These are phyloP conservation scores for Cryomyces minteri DNA, from an alignment of 495 filamentous ascomycete genomes.

Conservation along the genomic window DNA sequence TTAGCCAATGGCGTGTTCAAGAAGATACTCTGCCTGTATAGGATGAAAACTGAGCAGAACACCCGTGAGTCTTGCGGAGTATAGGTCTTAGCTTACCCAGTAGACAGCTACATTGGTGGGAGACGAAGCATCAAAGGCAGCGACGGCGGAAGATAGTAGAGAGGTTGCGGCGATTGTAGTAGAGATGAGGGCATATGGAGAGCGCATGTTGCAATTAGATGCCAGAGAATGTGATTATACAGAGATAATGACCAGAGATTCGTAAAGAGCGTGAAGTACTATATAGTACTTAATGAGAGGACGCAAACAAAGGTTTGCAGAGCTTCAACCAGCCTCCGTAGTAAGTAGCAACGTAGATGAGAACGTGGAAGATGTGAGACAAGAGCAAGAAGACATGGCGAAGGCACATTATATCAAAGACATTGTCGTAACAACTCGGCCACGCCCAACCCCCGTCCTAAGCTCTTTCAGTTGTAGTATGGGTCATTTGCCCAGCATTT, in stretches of 20 bases:
- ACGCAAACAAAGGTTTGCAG: constrained; percentile 15
- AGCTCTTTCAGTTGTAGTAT: too few species aligned
- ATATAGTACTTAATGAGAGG: constrained; percentile 11
- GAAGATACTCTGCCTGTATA: not conserved
- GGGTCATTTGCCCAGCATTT: too few species aligned
- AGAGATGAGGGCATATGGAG: constrained; percentile 1
- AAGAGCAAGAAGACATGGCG: too few species aligned
- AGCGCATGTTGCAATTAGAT: constrained; percentile 7
- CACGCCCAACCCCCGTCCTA: too few species aligned
- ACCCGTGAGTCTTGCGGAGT: too few species aligned
- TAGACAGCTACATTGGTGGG: constrained; percentile 32
- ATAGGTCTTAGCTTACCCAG: constrained; percentile 20
- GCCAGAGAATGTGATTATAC: not conserved
- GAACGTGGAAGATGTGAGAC: not conserved
- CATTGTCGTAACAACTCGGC: too few species aligned
- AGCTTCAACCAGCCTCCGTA: not conserved
- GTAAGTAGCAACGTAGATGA: not conserved
- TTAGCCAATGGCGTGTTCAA: not conserved
- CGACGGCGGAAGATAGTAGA: constrained; percentile 4
- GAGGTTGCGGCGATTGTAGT: constrained; percentile 2
- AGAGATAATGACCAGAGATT: constrained; percentile 6
- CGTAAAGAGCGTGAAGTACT: constrained; percentile 9
- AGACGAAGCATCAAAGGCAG: constrained; percentile 12
- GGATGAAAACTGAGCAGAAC: too few species aligned
- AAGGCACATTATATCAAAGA: too few species aligned